Evolutionary conservation across 352 stramenopile species (phyloP).

Genomic region (Globisporangium canariense): DNA sequence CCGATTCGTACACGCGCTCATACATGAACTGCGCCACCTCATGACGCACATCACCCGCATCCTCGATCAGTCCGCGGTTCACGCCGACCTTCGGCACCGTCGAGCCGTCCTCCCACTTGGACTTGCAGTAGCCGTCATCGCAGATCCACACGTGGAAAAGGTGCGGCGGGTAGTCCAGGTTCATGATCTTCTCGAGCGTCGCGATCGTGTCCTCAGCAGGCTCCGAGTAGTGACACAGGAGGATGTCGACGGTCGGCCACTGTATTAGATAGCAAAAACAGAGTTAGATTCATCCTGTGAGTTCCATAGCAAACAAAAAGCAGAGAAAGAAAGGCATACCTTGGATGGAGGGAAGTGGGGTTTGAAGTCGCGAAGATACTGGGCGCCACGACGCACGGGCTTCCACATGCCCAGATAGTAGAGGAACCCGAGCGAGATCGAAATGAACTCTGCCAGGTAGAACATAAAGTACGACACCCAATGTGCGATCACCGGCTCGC

Average conservation of each 20-base stretch:
- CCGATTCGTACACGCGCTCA: slow-evolving; percentile 62
- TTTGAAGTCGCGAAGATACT: slow-evolving; percentile 68
- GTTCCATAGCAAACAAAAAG: neutral
- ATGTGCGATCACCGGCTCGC: slow-evolving; percentile 47
- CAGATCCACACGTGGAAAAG: slow-evolving; percentile 74
- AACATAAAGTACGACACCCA: slow-evolving; percentile 77
- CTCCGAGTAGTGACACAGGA: slow-evolving; percentile 75
- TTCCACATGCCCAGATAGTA: slow-evolving; percentile 85
- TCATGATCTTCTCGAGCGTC: slow-evolving; percentile 74
- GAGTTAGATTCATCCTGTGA: neutral
- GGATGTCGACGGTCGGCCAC: slow-evolving; percentile 79
- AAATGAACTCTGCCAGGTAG: slow-evolving; percentile 71
- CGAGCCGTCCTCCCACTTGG: slow-evolving; percentile 54
- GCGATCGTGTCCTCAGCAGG: slow-evolving; percentile 74
- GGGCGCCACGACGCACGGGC: slow-evolving; percentile 62
- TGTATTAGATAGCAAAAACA: neutral
- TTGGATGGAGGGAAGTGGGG: slow-evolving; percentile 61
- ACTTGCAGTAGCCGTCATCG: slow-evolving; percentile 72
- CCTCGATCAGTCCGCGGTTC: slow-evolving; percentile 67
- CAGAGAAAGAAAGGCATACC: slow-evolving; percentile 1
- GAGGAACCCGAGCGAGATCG: slow-evolving; percentile 57
- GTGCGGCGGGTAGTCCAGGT: slow-evolving; percentile 68
- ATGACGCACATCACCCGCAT: slow-evolving; percentile 64
- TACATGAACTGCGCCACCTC: slow-evolving; percentile 79
- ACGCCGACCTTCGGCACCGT: slow-evolving; percentile 53